These are phyloP conservation scores for Dacryopinax spathularia DNA, from an alignment of 768 basidiomycete genomes.

Conservation along the genomic window DNA sequence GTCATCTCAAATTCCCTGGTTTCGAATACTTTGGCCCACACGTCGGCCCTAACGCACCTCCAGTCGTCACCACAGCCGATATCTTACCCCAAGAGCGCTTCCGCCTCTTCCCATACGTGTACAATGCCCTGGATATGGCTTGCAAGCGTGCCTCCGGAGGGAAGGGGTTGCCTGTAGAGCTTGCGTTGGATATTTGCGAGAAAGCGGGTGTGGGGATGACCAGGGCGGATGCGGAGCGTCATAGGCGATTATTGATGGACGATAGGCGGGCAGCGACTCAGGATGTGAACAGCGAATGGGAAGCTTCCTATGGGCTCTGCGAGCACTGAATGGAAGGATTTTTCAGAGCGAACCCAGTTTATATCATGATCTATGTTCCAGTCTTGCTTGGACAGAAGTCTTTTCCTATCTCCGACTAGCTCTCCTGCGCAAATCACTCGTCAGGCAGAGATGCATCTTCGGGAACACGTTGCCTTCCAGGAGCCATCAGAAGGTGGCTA, in stretches of 20 bases:
- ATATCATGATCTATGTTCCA: no score
- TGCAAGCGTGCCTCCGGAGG: neutral
- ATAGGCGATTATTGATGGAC: constrained; percentile 6
- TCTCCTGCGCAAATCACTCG: no score
- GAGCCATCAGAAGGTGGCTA: no score
- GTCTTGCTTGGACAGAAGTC: no score
- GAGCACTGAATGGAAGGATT: no score
- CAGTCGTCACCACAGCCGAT: constrained; percentile 5
- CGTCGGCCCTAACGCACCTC: neutral
- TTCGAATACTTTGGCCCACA: constrained; percentile 4
- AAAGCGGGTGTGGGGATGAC: neutral
- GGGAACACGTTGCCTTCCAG: no score
- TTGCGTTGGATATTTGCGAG: constrained; percentile 2
- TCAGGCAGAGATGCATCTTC: no score
- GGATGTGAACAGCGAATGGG: constrained; percentile 1
- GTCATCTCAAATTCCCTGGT: constrained; percentile 3
- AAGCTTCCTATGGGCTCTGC: constrained; percentile 4
- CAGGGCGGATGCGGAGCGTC: constrained; percentile 2
- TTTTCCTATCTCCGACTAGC: no score
- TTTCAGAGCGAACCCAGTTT: no score
- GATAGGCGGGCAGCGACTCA: neutral
- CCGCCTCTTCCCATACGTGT: constrained; percentile 1
- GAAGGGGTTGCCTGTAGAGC: neutral
- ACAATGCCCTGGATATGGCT: neutral
- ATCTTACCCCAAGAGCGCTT: constrained; percentile 5